phyloP scores from a whole-genome alignment of 257 asterid genomes.

The Nicotiana tabacum region DNA sequence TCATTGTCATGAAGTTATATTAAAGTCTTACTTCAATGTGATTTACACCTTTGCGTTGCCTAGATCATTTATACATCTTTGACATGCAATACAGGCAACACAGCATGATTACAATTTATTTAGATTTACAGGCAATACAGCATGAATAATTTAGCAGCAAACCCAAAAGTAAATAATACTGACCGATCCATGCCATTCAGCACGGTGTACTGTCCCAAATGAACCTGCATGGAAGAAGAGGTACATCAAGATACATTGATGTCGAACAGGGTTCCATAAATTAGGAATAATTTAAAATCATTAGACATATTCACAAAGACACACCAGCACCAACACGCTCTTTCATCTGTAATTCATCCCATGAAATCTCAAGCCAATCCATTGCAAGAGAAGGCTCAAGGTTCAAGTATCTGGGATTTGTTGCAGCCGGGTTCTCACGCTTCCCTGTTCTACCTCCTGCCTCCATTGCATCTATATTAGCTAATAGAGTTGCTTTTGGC shows the following conservation, averaged over 20 bases:
- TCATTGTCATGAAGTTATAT: not conserved
- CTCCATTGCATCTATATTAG: conserved; percentile 32
- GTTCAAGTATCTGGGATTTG: conserved; percentile 62
- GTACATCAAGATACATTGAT: not conserved
- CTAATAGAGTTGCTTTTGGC: conserved; percentile 35
- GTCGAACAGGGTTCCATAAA: not conserved
- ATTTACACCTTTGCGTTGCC: not conserved
- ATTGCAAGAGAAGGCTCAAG: conserved; percentile 91
- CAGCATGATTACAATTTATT: not conserved
- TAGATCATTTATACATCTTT: not conserved
- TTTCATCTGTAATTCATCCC: conserved; percentile 88
- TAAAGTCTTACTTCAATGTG: not conserved
- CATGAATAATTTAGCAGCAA: not conserved
- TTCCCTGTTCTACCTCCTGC: conserved; percentile 31
- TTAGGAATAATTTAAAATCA: not conserved
- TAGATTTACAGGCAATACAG: not conserved
- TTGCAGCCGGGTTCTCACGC: conserved; percentile 32
- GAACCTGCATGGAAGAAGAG: conserved; percentile 50
- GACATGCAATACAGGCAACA: not conserved
- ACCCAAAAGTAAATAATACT: conserved; percentile 27
- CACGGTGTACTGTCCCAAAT: conserved; percentile 98
- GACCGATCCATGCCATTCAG: conserved; percentile 99
- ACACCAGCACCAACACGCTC: conserved; percentile 98
- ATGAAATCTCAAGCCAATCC: conserved; percentile 97
- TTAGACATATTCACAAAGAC: not conserved